These are phyloP conservation scores for Collybia sordida DNA, from an alignment of 768 basidiomycete species.

Conservation along the genomic window DNA sequence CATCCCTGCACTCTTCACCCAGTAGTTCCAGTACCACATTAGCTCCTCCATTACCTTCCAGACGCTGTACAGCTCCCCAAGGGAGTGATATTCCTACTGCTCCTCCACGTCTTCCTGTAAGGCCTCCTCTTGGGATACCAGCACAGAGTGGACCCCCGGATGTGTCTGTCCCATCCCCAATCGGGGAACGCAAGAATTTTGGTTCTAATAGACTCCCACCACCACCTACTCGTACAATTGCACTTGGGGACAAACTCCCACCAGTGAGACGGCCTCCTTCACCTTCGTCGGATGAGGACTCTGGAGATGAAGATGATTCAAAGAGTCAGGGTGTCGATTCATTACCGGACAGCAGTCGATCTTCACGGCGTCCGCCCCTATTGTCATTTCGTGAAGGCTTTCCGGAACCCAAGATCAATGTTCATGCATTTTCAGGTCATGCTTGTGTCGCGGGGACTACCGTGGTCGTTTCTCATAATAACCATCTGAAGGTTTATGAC, in stretches of 20 bases:
- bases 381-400: constrained; percentile 38
- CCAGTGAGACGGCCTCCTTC: constrained; percentile 49
- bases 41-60: constrained; percentile 44
- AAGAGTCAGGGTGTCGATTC: constrained; percentile 43
- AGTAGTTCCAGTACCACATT: constrained; percentile 15
- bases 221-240: constrained; percentile 75
- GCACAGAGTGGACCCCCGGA: constrained; percentile 9
- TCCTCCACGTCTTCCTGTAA: constrained; percentile 27
- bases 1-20: constrained; percentile 17
- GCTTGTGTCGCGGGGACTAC: constrained; percentile 56
- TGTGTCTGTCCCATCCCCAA: constrained; percentile 10
- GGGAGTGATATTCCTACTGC: constrained; percentile 19
- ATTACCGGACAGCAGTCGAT: constrained; percentile 67
- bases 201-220: constrained; percentile 54
- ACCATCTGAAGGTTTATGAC: constrained; percentile 66
- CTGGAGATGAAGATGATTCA: constrained; percentile 59
- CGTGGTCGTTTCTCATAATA: constrained; percentile 56
- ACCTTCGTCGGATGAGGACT: constrained; percentile 52
- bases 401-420: constrained; percentile 50
- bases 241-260: constrained; percentile 67
- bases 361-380: constrained; percentile 56
- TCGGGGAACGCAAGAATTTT: constrained; percentile 36
- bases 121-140: constrained; percentile 20
- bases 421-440: constrained; percentile 57
- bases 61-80: constrained; percentile 29